phyloP scores from a whole-genome alignment of 192 early-diverging fungal genomes.

The Coemansia sp. region DNA sequence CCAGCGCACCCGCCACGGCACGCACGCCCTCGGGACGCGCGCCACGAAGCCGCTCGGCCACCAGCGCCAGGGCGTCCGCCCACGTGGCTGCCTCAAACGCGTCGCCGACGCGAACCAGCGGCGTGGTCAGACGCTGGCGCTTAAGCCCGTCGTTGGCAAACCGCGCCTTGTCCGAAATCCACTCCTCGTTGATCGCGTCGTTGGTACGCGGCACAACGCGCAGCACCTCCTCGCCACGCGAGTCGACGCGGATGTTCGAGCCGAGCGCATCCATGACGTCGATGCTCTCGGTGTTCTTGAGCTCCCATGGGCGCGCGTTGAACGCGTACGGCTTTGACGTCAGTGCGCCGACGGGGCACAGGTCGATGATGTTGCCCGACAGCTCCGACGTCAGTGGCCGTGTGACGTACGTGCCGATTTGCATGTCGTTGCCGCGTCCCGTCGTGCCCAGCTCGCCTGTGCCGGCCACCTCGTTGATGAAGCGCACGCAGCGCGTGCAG shows the following conservation, averaged over 20 bases:
- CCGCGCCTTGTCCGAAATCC: slow-evolving; percentile 98
- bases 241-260: slow-evolving; percentile 93
- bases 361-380: slow-evolving; percentile 96
- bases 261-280: slow-evolving; percentile 95
- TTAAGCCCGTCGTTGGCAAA: slow-evolving; percentile 95
- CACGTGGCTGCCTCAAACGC: slow-evolving; percentile 82
- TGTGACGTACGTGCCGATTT: slow-evolving; percentile 95
- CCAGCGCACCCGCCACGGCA: slow-evolving; percentile 88
- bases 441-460: slow-evolving; percentile 91
- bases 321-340: slow-evolving; percentile 97
- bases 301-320: slow-evolving; percentile 93
- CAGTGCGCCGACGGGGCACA: slow-evolving; percentile 97
- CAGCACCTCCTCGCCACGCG: slow-evolving; percentile 94
- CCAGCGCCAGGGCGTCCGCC: slow-evolving; percentile 75
- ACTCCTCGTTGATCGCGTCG: slow-evolving; percentile 98
- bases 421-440: slow-evolving; percentile 96
- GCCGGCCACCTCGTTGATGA: slow-evolving; percentile 97
- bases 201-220: slow-evolving; percentile 92
- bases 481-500: slow-evolving; percentile 98
- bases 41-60: slow-evolving; percentile 63
- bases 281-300: slow-evolving; percentile 92
- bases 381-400: slow-evolving; percentile 88
- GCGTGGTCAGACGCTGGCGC: slow-evolving; percentile 90
- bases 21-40: slow-evolving; percentile 64
- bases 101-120: slow-evolving; percentile 80